Evolutionary conservation across 2,329 filamentous ascomycete genomes (phyloP).

Genomic region (Pseudocercospora pini-densiflorae): DNA sequence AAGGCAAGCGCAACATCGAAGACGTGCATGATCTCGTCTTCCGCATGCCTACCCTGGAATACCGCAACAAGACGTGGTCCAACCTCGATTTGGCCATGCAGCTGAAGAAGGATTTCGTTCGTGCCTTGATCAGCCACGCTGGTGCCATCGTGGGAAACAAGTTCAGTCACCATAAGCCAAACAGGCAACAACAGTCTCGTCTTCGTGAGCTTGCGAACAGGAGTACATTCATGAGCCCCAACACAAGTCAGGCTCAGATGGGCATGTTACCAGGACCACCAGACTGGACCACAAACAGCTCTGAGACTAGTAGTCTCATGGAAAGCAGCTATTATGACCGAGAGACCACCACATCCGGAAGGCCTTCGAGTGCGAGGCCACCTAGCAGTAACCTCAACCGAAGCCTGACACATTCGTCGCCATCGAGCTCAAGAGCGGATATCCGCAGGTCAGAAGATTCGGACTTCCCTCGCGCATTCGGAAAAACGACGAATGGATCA

Average conservation of each 20-base stretch:
- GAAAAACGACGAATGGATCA: background rate
- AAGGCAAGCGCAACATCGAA: conserved; percentile 91
- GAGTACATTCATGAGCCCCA: conserved; percentile 62
- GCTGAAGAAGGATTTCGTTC: conserved; percentile 92
- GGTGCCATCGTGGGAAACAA: conserved; percentile 98
- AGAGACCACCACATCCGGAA: conserved; percentile 20
- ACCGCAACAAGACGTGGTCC: conserved; percentile 98
- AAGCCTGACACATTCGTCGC: conserved; percentile 29
- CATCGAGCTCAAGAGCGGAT: conserved; percentile 29
- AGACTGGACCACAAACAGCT: conserved; percentile 29
- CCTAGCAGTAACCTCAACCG: conserved; percentile 35
- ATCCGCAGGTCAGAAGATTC: background rate
- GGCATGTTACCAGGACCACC: conserved; percentile 16
- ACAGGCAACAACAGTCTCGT: conserved; percentile 75
- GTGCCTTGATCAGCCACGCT: conserved; percentile 91
- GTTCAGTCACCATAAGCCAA: conserved; percentile 85
- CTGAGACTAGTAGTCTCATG: conserved; percentile 34
- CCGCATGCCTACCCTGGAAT: conserved; percentile 90
- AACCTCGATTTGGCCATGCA: conserved; percentile 92
- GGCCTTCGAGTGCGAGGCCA: conserved; percentile 36
- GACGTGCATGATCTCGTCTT: conserved; percentile 99
- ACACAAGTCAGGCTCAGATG: conserved; percentile 16
- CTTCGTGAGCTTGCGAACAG: conserved; percentile 84
- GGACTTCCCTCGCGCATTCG: background rate
- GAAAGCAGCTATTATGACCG: conserved; percentile 26